Conservation (phyloP, 352 stramenopile genomes). For the Hyaloperonospora brassicae region DNA sequence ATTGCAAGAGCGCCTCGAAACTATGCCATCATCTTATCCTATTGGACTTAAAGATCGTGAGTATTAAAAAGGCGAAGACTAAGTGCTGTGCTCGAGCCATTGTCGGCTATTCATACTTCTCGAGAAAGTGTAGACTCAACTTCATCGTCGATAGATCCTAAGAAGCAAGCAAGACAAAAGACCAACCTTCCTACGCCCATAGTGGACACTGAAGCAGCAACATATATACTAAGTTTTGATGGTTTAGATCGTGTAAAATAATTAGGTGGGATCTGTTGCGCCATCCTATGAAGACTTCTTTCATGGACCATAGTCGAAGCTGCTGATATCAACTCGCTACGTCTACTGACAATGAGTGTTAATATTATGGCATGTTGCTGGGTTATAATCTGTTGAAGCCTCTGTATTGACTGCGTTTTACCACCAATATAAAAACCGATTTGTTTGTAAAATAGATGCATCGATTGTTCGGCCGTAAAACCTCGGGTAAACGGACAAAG, state of each 20-base stretch:
- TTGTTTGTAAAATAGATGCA: no score
- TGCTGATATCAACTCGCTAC: neutral
- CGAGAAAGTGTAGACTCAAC: neutral
- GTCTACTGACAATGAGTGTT: neutral
- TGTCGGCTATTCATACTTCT: neutral
- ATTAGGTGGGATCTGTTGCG: neutral
- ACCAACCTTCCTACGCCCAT: neutral
- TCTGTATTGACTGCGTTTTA: no score
- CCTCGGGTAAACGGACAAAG: neutral
- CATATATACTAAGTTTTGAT: neutral
- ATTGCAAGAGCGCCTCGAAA: no score
- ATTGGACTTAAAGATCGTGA: no score
- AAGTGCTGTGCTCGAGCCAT: no score
- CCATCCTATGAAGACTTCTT: neutral
- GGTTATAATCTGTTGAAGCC: neutral
- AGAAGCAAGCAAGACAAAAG: neutral
- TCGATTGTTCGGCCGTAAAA: neutral
- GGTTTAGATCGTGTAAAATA: neutral
- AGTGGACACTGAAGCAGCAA: neutral
- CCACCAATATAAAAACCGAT: no score
- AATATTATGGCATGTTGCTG: neutral
- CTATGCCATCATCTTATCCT: no score
- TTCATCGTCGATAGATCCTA: neutral
- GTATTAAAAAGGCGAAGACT: no score
- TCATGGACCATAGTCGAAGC: neutral